Evolutionary conservation across 768 basidiomycete genomes (phyloP), one percentile per base, ranked within the genome.

Genomic region (Floccularia luteovirens): DNA sequence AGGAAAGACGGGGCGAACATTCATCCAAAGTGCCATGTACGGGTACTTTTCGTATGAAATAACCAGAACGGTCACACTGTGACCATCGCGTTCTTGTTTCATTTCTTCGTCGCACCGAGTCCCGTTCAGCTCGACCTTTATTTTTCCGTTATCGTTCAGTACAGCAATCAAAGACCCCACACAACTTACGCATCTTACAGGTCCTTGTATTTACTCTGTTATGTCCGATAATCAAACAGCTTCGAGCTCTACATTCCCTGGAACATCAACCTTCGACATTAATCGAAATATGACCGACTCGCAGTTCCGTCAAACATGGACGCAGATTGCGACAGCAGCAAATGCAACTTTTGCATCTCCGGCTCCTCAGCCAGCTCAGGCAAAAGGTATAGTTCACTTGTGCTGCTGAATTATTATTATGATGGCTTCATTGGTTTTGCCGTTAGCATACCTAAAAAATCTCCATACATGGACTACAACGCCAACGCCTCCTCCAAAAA

Each of bases 381-480:
- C 57, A 36, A 67, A 62, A 55, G 55, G 65, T 65, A 42, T 30
- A 48, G 39, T 33, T 31, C 34, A 28, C 14, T 8, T 28, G 8
- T 8, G 14, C 27, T 8, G 27, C 8, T 8, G 14, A 28, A 14
- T 44, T 38, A 34, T n/a, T 34, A 24, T n/a, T 43, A 14, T n/a
- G n/a, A n/a, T n/a, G n/a, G 7, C 21, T 28, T 25, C 24, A 49
- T 51, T 53, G 10, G 35, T 31, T 31, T 10, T 32, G 2, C 2
- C 6, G 19, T 24, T 31, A 76, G 74, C 73, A 2, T 85, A 85
- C 52, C 64, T 75, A 44, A 82, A 77, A 68, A 85, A 85, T 48
- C 63, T 85, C 12, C 72, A 79, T 23, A 77, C 74, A 17, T 85
- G 82, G 82, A 79, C 81, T 3, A 67, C 70, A 3, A 62, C 80